These are phyloP conservation scores for Quercus engelmannii DNA, from an alignment of 306 rosid species.

Conservation along the genomic window DNA sequence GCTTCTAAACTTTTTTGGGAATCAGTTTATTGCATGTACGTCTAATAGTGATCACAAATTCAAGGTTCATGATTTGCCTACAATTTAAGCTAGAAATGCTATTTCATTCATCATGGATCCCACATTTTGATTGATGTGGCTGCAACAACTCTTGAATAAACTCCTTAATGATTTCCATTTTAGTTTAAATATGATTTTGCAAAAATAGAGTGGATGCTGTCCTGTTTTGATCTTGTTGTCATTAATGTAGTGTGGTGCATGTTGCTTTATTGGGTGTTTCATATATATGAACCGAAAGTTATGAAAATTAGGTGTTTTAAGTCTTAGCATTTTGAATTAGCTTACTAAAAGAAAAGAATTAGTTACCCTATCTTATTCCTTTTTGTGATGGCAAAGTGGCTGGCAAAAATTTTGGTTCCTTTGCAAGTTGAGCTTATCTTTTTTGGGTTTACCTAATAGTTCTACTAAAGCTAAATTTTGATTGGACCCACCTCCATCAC, in stretches of 20 bases:
- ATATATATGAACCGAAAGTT: neutral
- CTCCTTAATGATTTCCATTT: neutral
- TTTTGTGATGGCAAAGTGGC: too few species aligned
- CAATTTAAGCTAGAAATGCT: neutral
- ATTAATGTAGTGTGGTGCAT: neutral
- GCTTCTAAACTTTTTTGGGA: too few species aligned
- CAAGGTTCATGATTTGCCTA: neutral
- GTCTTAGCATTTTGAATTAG: too few species aligned
- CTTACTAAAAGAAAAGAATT: too few species aligned
- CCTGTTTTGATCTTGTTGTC: neutral
- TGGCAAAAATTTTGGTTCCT: too few species aligned
- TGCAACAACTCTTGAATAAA: neutral
- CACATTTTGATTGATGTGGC: neutral
- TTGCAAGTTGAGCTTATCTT: too few species aligned
- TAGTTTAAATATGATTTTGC: neutral
- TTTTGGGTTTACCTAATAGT: too few species aligned
- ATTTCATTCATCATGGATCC: neutral
- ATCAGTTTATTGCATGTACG: too few species aligned
- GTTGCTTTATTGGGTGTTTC: neutral
- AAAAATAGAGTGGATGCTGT: neutral
- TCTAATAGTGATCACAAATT: neutral
- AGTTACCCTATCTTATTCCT: too few species aligned
- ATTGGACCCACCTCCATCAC: too few species aligned
- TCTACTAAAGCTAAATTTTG: too few species aligned
- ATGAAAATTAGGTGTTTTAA: neutral